phyloP scores from a whole-genome alignment of 352 stramenopile species.

The Phytophthora ohioensis region DNA sequence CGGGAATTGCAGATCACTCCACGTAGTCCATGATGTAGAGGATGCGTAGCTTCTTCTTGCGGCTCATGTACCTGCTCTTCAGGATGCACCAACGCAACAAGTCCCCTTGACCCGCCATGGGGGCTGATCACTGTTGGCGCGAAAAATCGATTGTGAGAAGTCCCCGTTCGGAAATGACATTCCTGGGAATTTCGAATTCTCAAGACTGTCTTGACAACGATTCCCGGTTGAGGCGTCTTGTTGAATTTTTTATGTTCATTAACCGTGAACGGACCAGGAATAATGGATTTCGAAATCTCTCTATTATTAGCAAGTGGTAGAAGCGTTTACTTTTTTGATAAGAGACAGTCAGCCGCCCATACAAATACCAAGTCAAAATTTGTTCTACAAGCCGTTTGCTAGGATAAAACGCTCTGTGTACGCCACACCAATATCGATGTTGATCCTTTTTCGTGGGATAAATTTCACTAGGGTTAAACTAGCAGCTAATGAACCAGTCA shows the following conservation, averaged over 20 bases:
- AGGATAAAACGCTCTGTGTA: too few relatives aligned
- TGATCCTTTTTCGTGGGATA: too few relatives aligned
- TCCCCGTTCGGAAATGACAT: not conserved
- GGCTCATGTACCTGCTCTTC: constrained; percentile 5
- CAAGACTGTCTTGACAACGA: not conserved
- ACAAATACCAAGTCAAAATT: too few relatives aligned
- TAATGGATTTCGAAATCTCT: not conserved
- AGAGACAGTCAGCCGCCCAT: too few relatives aligned
- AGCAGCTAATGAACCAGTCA: too few relatives aligned
- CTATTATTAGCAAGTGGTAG: not conserved
- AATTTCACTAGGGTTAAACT: too few relatives aligned
- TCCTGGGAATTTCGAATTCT: not conserved
- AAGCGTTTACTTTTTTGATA: too few relatives aligned
- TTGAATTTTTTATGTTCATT: not conserved
- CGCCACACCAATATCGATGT: too few relatives aligned
- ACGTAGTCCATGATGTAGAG: constrained; percentile 2
- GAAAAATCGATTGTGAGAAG: not conserved
- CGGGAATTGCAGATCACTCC: constrained; percentile 1
- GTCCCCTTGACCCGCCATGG: not conserved
- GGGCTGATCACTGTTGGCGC: not conserved
- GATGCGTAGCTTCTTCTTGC: constrained; percentile 10
- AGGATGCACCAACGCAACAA: constrained; percentile 12
- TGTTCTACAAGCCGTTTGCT: too few relatives aligned
- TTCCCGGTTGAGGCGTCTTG: not conserved
- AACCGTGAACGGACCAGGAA: not conserved